phyloP scores from a whole-genome alignment of 2,329 filamentous ascomycete genomes.

The Malbranchea cinnamomea region DNA sequence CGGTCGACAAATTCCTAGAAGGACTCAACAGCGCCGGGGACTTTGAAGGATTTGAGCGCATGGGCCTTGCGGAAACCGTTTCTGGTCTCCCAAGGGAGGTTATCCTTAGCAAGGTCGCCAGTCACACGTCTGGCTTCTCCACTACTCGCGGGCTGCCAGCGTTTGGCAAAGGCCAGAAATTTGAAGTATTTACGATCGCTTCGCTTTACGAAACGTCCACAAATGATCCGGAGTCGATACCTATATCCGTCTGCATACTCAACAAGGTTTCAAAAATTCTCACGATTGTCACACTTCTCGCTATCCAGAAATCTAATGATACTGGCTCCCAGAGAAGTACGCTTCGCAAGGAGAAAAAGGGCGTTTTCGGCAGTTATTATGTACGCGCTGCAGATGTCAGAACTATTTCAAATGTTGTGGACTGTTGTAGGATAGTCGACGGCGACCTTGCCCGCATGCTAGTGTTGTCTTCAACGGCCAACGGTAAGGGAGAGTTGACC shows the following conservation, averaged over 20 bases:
- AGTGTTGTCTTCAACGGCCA: slow-evolving; percentile 49
- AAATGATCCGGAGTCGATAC: slow-evolving; percentile 18
- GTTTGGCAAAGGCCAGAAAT: slow-evolving; percentile 14
- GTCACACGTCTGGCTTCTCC: slow-evolving; percentile 41
- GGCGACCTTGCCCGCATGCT: slow-evolving; percentile 53
- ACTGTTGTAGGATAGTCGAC: slow-evolving; percentile 58
- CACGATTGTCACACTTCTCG: slow-evolving; percentile 37
- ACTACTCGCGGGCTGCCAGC: slow-evolving; percentile 16
- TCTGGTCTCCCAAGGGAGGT: slow-evolving; percentile 59
- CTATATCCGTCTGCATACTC: slow-evolving; percentile 46
- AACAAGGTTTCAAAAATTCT: slow-evolving; percentile 53
- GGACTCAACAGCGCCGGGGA: slow-evolving; percentile 47
- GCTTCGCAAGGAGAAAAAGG: slow-evolving; percentile 6
- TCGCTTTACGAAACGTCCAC: slow-evolving; percentile 24
- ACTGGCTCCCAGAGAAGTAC: slow-evolving; percentile 10
- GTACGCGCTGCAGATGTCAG: slow-evolving; percentile 29
- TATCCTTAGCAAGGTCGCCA: slow-evolving; percentile 56
- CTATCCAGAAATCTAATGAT: slow-evolving; percentile 15
- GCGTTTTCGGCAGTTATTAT: slow-evolving; percentile 2
- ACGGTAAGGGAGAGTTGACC: slow-evolving; percentile 51
- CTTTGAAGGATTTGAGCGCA: slow-evolving; percentile 54
- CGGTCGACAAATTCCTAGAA: slow-evolving; percentile 55
- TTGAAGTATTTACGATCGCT: slow-evolving; percentile 49
- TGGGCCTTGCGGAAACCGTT: slow-evolving; percentile 58
- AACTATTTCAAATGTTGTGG: slow-evolving; percentile 52